A percentile compares a stretch with the other conserved stretches of the same genome.
Conservation (phyloP, 371 early-diverging fungal species). For the Nematocida displodere region DNA sequence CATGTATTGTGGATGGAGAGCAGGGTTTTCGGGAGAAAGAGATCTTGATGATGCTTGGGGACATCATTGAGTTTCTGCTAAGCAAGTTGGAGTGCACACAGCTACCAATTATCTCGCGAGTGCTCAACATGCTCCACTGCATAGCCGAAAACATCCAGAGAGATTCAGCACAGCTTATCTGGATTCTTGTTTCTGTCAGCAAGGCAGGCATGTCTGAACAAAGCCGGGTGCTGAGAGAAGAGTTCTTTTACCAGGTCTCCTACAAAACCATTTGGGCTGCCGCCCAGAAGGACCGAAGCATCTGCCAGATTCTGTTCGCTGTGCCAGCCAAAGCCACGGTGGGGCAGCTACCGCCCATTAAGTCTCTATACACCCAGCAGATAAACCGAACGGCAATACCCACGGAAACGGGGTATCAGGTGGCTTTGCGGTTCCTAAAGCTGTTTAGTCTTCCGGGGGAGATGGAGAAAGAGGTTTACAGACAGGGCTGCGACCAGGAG, state of each 20-base stretch:
- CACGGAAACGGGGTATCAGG: neutral
- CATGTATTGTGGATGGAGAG: neutral
- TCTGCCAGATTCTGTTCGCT: neutral
- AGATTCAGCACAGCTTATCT: neutral
- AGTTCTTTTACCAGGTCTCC: constrained; percentile 23
- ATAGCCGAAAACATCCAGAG: neutral
- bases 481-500: neutral
- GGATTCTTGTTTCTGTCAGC: neutral
- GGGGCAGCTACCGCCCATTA: neutral
- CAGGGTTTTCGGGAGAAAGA: neutral
- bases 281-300: neutral
- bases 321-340: neutral
- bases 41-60: neutral
- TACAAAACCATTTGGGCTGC: neutral
- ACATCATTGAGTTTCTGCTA: constrained; percentile 16
- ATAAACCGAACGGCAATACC: neutral
- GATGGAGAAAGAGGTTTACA: neutral
- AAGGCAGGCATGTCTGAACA: neutral
- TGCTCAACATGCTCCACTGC: neutral
- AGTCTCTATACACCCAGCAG: neutral
- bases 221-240: neutral
- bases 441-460: neutral
- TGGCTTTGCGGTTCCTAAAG: neutral
- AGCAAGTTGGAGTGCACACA: neutral
- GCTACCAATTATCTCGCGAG: neutral